These are phyloP conservation scores for Gentiana dahurica DNA, from an alignment of 257 asterid genomes.

Conservation along the genomic window DNA sequence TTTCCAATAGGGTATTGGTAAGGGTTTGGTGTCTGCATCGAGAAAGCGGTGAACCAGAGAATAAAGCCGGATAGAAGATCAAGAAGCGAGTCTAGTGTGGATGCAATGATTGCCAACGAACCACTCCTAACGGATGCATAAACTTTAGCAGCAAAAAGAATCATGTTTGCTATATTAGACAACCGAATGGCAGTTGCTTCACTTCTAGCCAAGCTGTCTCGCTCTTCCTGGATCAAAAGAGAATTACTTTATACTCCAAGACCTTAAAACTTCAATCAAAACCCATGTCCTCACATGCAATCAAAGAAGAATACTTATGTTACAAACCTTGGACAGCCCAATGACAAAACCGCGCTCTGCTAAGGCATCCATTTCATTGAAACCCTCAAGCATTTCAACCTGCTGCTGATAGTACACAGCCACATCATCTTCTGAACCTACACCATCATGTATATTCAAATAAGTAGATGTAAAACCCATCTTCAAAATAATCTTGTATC, in stretches of 20 bases:
- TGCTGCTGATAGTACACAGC: constrained; percentile 19
- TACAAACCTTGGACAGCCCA: constrained; percentile 41
- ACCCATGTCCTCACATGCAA: no score
- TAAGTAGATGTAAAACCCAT: neutral
- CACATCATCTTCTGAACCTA: constrained; percentile 35
- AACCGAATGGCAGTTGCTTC: constrained; percentile 42
- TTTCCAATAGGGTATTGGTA: constrained; percentile 48
- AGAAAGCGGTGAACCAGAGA: constrained; percentile 46
- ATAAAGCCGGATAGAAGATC: constrained; percentile 46
- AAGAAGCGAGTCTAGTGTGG: constrained; percentile 48
- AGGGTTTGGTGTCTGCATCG: constrained; percentile 45
- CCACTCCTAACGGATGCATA: constrained; percentile 43
- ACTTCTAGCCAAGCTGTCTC: constrained; percentile 37
- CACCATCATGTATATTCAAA: constrained; percentile 8
- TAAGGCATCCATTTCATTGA: constrained; percentile 42
- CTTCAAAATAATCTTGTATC: neutral
- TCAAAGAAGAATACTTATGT: neutral
- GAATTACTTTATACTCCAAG: neutral
- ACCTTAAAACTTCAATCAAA: no score
- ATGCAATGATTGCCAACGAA: constrained; percentile 44
- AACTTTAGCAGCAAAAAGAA: constrained; percentile 45
- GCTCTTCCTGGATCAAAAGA: constrained; percentile 31
- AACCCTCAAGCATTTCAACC: constrained; percentile 42
- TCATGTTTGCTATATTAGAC: constrained; percentile 44
- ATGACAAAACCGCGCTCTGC: constrained; percentile 24